These are phyloP conservation scores for Podila verticillata DNA, from an alignment of 192 early-diverging fungal genomes.

Conservation along the genomic window DNA sequence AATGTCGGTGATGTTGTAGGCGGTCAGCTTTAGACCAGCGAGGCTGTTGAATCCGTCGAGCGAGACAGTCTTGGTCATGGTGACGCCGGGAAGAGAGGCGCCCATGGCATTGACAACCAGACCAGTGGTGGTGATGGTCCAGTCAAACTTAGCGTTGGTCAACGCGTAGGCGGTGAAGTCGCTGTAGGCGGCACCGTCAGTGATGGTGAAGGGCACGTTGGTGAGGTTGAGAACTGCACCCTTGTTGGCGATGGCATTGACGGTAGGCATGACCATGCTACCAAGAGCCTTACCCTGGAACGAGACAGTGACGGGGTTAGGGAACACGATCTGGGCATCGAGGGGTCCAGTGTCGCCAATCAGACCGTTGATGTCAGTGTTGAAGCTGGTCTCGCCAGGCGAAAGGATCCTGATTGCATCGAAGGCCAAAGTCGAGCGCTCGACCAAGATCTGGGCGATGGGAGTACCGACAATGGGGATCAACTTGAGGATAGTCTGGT, in stretches of 20 bases:
- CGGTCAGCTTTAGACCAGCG: neutral
- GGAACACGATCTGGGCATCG: constrained; percentile 55
- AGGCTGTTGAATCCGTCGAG: constrained; percentile 53
- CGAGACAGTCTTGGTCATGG: constrained; percentile 56
- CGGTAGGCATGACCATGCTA: constrained; percentile 42
- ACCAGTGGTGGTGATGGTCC: constrained; percentile 48
- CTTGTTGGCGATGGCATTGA: constrained; percentile 36
- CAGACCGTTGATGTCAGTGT: constrained; percentile 50
- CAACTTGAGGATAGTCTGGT: constrained; percentile 46
- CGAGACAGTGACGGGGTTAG: constrained; percentile 46
- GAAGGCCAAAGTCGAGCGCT: constrained; percentile 33
- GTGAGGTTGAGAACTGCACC: constrained; percentile 54
- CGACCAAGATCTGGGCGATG: constrained; percentile 57
- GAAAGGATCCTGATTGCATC: constrained; percentile 38
- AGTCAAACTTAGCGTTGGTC: constrained; percentile 51
- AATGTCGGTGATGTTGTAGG: constrained; percentile 36
- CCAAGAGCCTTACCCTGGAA: constrained; percentile 52
- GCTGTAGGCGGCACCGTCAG: constrained; percentile 38
- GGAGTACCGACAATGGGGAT: constrained; percentile 59
- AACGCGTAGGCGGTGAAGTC: constrained; percentile 55
- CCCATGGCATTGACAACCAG: constrained; percentile 55
- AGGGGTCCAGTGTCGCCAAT: constrained; percentile 60
- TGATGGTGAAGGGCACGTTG: constrained; percentile 38
- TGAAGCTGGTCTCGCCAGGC: constrained; percentile 41
- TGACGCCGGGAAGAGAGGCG: constrained; percentile 46